Evolutionary conservation across 179 eudicot genomes (phyloP).

Genomic region (Pouteria campechiana): DNA sequence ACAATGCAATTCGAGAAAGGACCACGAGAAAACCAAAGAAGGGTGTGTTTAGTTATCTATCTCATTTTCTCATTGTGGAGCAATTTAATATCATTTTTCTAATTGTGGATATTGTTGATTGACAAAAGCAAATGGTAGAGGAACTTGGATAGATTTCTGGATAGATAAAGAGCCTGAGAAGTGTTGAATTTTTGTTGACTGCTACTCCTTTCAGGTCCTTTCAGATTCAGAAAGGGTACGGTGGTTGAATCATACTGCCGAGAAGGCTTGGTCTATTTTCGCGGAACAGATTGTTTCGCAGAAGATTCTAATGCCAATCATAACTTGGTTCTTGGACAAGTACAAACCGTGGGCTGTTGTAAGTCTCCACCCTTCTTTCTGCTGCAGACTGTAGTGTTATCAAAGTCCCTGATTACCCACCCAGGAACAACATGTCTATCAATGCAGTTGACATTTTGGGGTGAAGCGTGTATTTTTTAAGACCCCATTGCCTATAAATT

Average conservation of each 20-base stretch:
- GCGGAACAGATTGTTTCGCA: slow-evolving; percentile 81
- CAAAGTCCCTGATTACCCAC: no score
- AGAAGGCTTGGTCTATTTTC: slow-evolving; percentile 86
- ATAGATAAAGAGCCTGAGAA: not conserved
- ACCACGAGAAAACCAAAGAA: slow-evolving; percentile 46
- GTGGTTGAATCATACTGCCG: slow-evolving; percentile 77
- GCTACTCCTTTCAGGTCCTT: slow-evolving; percentile 32
- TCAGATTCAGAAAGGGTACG: slow-evolving; percentile 84
- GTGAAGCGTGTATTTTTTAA: no score
- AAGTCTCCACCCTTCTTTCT: slow-evolving; percentile 12
- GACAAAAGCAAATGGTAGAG: not conserved
- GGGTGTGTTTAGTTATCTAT: slow-evolving; percentile 34
- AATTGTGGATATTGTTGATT: not conserved
- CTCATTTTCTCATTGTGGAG: not conserved
- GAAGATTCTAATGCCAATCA: slow-evolving; percentile 68
- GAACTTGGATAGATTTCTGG: not conserved
- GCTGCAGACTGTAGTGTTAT: not conserved
- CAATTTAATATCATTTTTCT: not conserved
- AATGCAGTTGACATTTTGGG: no score
- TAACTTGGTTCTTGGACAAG: slow-evolving; percentile 92
- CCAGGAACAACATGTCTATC: no score
- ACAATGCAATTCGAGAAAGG: slow-evolving; percentile 58
- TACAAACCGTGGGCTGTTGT: slow-evolving; percentile 98
- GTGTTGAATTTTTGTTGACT: not conserved
- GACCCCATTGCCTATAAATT: no score